Evolutionary conservation across 352 stramenopile species (phyloP), one percentile per base, ranked within the genome.

Genomic region (Hyaloperonospora arabidopsidis): DNA sequence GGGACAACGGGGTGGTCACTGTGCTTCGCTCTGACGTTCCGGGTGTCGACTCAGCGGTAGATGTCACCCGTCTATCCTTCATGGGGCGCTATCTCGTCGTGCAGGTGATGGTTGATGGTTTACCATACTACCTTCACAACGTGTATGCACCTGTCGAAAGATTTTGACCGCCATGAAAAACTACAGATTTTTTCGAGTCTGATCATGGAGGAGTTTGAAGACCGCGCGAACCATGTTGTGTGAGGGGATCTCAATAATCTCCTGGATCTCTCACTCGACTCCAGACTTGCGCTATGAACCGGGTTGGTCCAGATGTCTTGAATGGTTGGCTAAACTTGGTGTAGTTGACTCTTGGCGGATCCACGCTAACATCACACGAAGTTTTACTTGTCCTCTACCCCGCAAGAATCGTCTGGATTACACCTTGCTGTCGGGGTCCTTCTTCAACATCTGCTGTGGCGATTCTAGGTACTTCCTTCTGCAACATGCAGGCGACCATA

Each of bases 101-200:
- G 4, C 12, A 15, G 3, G 35, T 41, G 35, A n/a, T 15, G 35
- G 35, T 41, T 11, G 35, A 5, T 3, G n/a, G 12, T 41, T 5
- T 11, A 5, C 35, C 35, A 5, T 18, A 14, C 3, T 41, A 41
- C 35, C 4, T 41, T n/a, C 35, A 41, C 35, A 41, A 41, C 12
- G 35, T 41, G 13, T 41, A 41, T 15, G 35, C 12, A 5, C 35
- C 35, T 5, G n/a, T 41, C 3, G n/a, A n/a, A n/a, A n/a, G n/a
- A n/a, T n/a, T n/a, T n/a, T n/a, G 44, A 49, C 25, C 22, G 23
- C 15, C n/a, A 25, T 1, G 44, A 49, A n/a, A 49, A 49, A n/a
- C 44, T 39, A 39, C 44, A 49, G 1, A 39, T 49, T n/a, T 49
- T 49, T 23, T 49, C 44, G 0, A 25, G 25, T 7, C 22, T 49